phyloP scores from a whole-genome alignment of 305 asterid species.

The Fraxinus latifolia region DNA sequence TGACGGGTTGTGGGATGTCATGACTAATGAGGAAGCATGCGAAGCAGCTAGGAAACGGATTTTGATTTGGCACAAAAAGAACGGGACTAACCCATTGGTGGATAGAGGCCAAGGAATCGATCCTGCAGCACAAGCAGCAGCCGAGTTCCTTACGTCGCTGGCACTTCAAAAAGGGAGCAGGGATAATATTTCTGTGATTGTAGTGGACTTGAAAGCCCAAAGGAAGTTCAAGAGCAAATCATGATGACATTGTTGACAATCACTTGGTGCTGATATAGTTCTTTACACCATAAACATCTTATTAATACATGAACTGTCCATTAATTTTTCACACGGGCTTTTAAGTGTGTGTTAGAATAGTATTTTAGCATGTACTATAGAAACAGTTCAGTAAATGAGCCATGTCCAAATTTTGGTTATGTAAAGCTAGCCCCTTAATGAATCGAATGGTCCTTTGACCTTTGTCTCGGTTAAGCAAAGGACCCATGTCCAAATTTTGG shows the following conservation, averaged over 20 bases:
- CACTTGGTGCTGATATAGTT: conserved; percentile 25
- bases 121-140: conserved; percentile 87
- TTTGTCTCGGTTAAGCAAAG: conserved; percentile 10
- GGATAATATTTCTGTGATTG: conserved; percentile 75
- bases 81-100: conserved; percentile 34
- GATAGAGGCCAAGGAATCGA: conserved; percentile 60
- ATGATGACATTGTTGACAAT: conserved; percentile 23
- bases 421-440: conserved; percentile 8
- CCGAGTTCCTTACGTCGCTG: conserved; percentile 60
- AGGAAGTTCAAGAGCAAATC: conserved; percentile 68
- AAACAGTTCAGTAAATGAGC: conserved; percentile 23
- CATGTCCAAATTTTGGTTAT: conserved; percentile 22
- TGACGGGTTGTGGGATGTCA: conserved; percentile 81
- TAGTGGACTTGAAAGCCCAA: conserved; percentile 66
- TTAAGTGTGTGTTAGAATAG: conserved; percentile 40
- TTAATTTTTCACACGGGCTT: conserved; percentile 58
- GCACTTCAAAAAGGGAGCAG: conserved; percentile 80
- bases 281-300: conserved; percentile 28
- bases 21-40: conserved; percentile 70
- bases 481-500: conserved; percentile 25
- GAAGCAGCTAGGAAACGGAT: conserved; percentile 62
- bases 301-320: conserved; percentile 44
- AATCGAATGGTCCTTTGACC: not conserved
- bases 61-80: conserved; percentile 71
- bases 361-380: conserved; percentile 30